These are phyloP conservation scores for Wickerhamiella parazyma DNA, from an alignment of 805 yeast genomes.

Conservation along the genomic window DNA sequence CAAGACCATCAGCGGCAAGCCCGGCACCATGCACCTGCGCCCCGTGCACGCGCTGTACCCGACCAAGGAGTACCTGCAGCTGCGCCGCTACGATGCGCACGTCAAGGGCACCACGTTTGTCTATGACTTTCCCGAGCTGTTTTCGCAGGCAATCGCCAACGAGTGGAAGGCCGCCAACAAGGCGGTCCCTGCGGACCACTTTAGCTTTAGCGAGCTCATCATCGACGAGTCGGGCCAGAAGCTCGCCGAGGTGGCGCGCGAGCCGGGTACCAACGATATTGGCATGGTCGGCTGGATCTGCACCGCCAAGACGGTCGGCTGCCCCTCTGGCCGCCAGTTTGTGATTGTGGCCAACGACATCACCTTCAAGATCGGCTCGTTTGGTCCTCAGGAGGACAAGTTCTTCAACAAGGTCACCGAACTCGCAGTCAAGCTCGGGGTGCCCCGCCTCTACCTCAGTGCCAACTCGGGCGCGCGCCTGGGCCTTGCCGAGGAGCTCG, in stretches of 20 bases:
- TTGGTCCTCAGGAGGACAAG: conserved; percentile 90
- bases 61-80: conserved; percentile 95
- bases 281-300: conserved; percentile 98
- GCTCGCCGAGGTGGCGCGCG: conserved; percentile 80
- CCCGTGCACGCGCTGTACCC: conserved; percentile 94
- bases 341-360: conserved; percentile 92
- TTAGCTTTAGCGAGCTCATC: conserved; percentile 70
- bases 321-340: conserved; percentile 90
- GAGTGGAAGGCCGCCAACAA: conserved; percentile 59
- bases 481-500: conserved; percentile 92
- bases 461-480: conserved; percentile 99
- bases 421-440: conserved; percentile 75
- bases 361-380: conserved; percentile 95
- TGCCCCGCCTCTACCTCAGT: conserved; percentile 89
- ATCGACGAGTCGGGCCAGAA: conserved; percentile 63
- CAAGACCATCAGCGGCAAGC: conserved; percentile 60
- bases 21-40: conserved; percentile 96
- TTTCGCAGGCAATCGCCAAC: conserved; percentile 78
- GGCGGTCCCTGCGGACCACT: conserved; percentile 52
- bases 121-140: conserved; percentile 96
- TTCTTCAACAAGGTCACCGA: conserved; percentile 90
- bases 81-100: conserved; percentile 97
- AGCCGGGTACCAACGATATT: conserved; percentile 87
- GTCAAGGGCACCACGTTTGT: conserved; percentile 96
- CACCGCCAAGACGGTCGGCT: conserved; percentile 88